Percentiles rank a stretch among this genome's conserved stretches.
These are phyloP conservation scores for Meredithiella fracta DNA, from an alignment of 2,329 filamentous ascomycete species.

Conservation along the genomic window DNA sequence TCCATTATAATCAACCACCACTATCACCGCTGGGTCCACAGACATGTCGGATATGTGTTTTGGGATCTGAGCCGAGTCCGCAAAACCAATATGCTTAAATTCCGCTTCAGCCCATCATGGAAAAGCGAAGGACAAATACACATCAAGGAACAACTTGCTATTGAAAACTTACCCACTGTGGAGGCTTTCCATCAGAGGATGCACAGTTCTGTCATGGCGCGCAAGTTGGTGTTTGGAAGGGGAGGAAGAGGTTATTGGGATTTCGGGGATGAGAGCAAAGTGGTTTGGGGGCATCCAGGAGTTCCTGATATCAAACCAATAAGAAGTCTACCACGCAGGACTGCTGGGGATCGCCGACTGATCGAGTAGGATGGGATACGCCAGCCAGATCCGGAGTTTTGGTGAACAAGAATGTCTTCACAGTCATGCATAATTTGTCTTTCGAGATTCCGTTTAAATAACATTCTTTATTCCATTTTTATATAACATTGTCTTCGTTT, in stretches of 20 bases:
- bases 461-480: too few species aligned
- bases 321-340: background rate
- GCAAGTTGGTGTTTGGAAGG: constrained; percentile 9
- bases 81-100: background rate
- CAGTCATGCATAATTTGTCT: too few species aligned
- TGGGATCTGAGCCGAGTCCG: constrained; percentile 10
- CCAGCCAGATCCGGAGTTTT: too few species aligned
- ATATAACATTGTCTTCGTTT: too few species aligned
- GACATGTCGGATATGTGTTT: constrained; percentile 10
- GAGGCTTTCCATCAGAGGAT: constrained; percentile 6
- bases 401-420: too few species aligned
- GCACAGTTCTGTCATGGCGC: constrained; percentile 7
- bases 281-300: constrained; percentile 6
- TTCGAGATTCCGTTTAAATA: too few species aligned
- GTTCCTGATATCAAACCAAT: background rate
- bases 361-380: too few species aligned
- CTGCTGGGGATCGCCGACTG: too few species aligned
- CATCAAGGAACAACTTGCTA: constrained; percentile 5
- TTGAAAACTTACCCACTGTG: constrained; percentile 4
- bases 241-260: constrained; percentile 13
- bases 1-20: background rate
- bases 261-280: constrained; percentile 3
- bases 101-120: background rate
- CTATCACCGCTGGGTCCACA: constrained; percentile 5
- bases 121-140: constrained; percentile 8